These are phyloP conservation scores for Heterobasidion annosum DNA, from an alignment of 1,284 basidiomycete species.

Conservation along the genomic window DNA sequence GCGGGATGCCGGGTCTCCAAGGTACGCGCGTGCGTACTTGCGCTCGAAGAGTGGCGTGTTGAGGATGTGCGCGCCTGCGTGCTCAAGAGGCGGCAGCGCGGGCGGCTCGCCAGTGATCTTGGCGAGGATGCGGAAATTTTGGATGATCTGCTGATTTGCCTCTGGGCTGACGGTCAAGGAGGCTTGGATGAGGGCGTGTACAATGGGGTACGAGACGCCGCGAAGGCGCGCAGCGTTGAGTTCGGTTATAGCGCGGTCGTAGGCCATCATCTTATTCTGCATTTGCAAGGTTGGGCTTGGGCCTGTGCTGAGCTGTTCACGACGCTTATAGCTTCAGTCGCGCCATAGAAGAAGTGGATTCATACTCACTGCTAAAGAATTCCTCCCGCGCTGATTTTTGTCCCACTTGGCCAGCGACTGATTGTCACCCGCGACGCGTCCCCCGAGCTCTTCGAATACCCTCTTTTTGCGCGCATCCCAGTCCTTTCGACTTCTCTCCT, in stretches of 20 bases:
- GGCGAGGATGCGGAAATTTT: constrained; percentile 63
- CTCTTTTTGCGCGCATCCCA: constrained; percentile 89
- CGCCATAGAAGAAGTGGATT: neutral
- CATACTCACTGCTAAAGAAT: constrained; percentile 38
- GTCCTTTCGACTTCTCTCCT: constrained; percentile 68
- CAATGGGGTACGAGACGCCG: constrained; percentile 65
- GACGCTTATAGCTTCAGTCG: neutral
- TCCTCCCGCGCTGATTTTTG: constrained; percentile 52
- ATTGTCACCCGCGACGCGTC: constrained; percentile 45
- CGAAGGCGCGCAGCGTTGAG: constrained; percentile 68
- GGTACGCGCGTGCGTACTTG: constrained; percentile 64
- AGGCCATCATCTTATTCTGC: constrained; percentile 95
- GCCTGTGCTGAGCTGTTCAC: constrained; percentile 34
- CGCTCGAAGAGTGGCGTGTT: constrained; percentile 68
- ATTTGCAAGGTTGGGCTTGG: constrained; percentile 62
- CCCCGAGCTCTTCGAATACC: constrained; percentile 86
- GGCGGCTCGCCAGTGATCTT: constrained; percentile 67
- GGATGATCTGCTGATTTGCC: constrained; percentile 54
- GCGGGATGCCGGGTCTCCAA: constrained; percentile 58
- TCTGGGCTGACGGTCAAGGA: constrained; percentile 47
- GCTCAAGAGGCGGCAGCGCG: constrained; percentile 59
- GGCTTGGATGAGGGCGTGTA: constrained; percentile 62
- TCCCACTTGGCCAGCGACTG: constrained; percentile 47
- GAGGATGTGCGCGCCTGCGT: constrained; percentile 69
- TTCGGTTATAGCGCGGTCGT: constrained; percentile 72